Evolutionary conservation across 75 land plant genomes (phyloP).

Genomic region (Chamaecyparis obtusa): DNA sequence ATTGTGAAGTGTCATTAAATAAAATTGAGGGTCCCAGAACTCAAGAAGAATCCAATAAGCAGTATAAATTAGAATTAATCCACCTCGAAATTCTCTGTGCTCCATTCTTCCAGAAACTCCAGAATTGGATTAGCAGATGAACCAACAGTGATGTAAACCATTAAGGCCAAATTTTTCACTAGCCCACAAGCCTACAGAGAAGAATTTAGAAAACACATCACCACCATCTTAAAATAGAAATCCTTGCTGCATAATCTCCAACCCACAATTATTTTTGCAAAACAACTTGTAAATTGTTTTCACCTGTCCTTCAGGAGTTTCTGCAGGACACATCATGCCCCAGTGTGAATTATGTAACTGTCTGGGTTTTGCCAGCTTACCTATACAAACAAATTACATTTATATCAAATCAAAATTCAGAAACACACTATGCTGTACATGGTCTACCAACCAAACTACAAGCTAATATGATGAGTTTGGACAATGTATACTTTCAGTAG

Average conservation of each 20-base stretch:
- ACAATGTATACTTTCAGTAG: neutral
- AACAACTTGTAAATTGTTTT: neutral
- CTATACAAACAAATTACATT: slow-evolving; percentile 25
- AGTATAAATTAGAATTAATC: neutral
- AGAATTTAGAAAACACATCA: neutral
- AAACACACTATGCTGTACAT: neutral
- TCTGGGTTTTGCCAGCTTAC: slow-evolving; percentile 97
- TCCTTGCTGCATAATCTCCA: no score
- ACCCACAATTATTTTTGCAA: neutral
- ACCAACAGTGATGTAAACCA: slow-evolving; percentile 98
- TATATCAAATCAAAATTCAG: slow-evolving; percentile 3
- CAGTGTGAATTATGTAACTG: slow-evolving; percentile 99
- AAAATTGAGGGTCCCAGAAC: neutral
- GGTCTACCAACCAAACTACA: neutral
- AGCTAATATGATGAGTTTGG: neutral
- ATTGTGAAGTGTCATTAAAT: neutral
- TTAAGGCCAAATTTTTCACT: slow-evolving; percentile 95
- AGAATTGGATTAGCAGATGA: slow-evolving; percentile 96
- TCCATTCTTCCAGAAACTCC: slow-evolving; percentile 99
- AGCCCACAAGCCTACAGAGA: slow-evolving; percentile 87
- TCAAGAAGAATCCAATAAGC: neutral
- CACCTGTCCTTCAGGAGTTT: slow-evolving; percentile 99
- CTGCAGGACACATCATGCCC: slow-evolving; percentile 99
- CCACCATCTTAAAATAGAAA: neutral
- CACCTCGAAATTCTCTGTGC: slow-evolving; percentile 99